phyloP scores from a whole-genome alignment of 2,329 filamentous ascomycete genomes.

The Phialocephala sp. region DNA sequence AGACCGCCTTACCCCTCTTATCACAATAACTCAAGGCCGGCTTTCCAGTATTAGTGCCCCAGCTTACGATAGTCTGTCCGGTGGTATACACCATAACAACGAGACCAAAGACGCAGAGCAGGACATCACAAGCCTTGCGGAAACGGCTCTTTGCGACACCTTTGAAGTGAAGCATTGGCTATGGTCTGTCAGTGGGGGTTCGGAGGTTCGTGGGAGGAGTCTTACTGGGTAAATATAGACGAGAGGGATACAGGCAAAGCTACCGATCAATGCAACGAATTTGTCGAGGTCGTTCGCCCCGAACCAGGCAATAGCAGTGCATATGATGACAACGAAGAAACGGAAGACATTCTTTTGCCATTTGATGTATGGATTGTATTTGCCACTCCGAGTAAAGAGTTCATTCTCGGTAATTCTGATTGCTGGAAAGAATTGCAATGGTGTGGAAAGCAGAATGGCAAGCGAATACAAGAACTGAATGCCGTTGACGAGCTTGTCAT shows the following conservation, averaged over 20 bases:
- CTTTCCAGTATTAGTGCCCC: conserved; percentile 66
- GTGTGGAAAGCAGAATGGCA: conserved; percentile 94
- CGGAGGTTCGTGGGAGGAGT: conserved; percentile 36
- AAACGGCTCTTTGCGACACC: conserved; percentile 73
- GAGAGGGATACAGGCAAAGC: conserved; percentile 95
- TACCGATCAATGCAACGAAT: conserved; percentile 94
- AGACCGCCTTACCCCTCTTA: conserved; percentile 32
- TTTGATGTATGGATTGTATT: conserved; percentile 98
- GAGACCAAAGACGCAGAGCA: conserved; percentile 80
- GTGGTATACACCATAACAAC: conserved; percentile 94
- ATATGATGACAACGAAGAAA: conserved; percentile 88
- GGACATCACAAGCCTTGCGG: conserved; percentile 74
- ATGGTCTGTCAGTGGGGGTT: conserved; percentile 20
- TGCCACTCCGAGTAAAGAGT: conserved; percentile 90
- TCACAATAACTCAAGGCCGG: conserved; percentile 67
- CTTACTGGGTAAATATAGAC: conserved; percentile 98
- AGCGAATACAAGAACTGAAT: conserved; percentile 98
- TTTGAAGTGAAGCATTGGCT: conserved; percentile 90
- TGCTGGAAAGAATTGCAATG: conserved; percentile 95
- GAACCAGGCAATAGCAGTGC: conserved; percentile 86
- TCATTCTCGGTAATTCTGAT: conserved; percentile 97
- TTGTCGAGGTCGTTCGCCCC: conserved; percentile 95
- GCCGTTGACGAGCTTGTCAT: conserved; percentile 91
- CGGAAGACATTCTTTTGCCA: conserved; percentile 99
- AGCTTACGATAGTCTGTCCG: conserved; percentile 82